Evolutionary conservation across 441 rosid genomes (phyloP), one percentile per base, ranked within the genome.

Genomic region (Populus hybrid): DNA sequence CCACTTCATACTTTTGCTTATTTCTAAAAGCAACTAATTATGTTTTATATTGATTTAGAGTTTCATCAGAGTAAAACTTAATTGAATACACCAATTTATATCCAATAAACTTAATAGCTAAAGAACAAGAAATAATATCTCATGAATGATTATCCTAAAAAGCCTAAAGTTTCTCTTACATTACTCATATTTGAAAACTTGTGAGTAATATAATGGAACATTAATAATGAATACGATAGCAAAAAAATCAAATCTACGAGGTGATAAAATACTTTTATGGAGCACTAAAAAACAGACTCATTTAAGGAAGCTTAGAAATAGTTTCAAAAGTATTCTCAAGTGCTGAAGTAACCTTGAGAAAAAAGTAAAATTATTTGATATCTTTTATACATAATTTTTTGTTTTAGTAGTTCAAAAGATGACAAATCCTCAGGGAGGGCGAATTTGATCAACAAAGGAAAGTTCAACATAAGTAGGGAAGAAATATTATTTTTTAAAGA

Each of bases 221-320:
- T 21, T 20, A 71, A 69, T 2, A 72, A 0, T n/a, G 6, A 18
- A 8, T 3, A 28, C 29, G 29, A 3, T 0, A 74, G 0, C 18
- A 28, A 3, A 28, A 5, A 72, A 53, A 12, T 2, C 0, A 16
- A 4, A 16, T 50, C 2, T 6, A 53, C 6, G 0, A 0, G 2
- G 1, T 0, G n/a, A 50, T 0, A 1, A 50, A 1, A 29, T 18
- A 14, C 56, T 36, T 3, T 45, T 0, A 7, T 21, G 2, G 31
- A 5, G 10, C 0, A 0, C 7, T 2, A n/a, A 11, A 53, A 0
- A 53, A 0, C 0, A 18, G 0, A 53, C 21, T 53, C 7, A 1
- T 5, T 24, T 24, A 53, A 53, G 0, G 1, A 53, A 0, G 0
- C 29, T 0, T 28, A 28, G 29, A 28, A 28, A 28, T 3, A 53